Percentiles rank a stretch among this genome's conserved stretches.
Evolutionary conservation across 2,329 filamentous ascomycete genomes (phyloP).

Genomic region (Moelleriella libera): DNA sequence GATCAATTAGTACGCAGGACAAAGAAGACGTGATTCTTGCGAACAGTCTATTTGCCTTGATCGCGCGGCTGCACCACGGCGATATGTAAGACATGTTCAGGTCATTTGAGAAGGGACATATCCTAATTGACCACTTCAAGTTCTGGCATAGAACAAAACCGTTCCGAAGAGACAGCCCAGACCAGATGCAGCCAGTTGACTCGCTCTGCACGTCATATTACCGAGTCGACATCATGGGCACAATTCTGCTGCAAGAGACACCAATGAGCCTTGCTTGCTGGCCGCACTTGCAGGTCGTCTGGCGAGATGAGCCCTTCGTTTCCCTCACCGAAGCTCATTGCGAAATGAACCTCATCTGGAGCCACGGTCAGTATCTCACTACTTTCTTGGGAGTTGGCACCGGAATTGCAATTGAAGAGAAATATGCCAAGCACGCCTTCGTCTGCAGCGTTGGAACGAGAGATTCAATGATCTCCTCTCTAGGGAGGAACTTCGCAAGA

Average conservation of each 20-base stretch:
- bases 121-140: background rate
- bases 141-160: background rate
- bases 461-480: background rate
- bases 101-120: background rate
- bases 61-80: background rate
- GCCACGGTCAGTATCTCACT: background rate
- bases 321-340: background rate
- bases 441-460: background rate
- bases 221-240: background rate
- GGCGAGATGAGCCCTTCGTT: background rate
- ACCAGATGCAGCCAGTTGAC: background rate
- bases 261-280: background rate
- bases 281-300: background rate
- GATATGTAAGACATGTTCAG: background rate
- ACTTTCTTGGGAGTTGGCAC: background rate
- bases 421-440: background rate
- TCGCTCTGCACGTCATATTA: background rate
- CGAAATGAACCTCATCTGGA: background rate
- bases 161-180: background rate
- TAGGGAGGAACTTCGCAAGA: background rate
- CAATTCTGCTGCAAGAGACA: background rate
- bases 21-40: background rate
- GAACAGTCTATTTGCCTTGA: background rate
- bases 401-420: background rate
- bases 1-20: background rate